Conservation (phyloP, 2,329 filamentous ascomycete genomes). For the Ophiostoma tasmaniense region DNA sequence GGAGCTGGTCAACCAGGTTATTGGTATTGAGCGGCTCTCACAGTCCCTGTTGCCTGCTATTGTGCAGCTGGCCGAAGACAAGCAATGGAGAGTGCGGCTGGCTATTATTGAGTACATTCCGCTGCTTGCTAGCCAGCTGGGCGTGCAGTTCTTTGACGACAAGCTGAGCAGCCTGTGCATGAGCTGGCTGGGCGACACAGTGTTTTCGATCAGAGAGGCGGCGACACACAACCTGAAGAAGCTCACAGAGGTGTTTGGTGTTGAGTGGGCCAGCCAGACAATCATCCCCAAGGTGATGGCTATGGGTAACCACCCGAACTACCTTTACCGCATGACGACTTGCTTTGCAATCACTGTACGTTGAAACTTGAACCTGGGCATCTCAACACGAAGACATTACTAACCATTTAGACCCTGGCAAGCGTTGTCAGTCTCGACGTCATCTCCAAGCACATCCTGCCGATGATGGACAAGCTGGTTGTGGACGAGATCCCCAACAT, state of each 20-base stretch:
- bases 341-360: constrained; percentile 71
- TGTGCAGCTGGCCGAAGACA: constrained; percentile 94
- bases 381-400: constrained; percentile 21
- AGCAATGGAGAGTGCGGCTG: constrained; percentile 96
- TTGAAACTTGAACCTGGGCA: neutral
- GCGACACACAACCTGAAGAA: constrained; percentile 97
- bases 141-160: constrained; percentile 96
- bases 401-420: constrained; percentile 64
- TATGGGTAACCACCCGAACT: constrained; percentile 97
- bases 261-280: constrained; percentile 92
- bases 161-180: constrained; percentile 93
- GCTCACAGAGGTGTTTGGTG: constrained; percentile 95
- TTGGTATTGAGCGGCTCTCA: constrained; percentile 93
- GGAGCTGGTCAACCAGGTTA: constrained; percentile 96
- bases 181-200: constrained; percentile 96
- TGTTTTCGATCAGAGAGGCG: constrained; percentile 96
- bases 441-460: constrained; percentile 85
- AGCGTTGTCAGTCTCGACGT: constrained; percentile 89
- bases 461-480: constrained; percentile 91
- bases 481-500: constrained; percentile 97
- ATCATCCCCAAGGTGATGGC: constrained; percentile 98
- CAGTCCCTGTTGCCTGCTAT: constrained; percentile 96
- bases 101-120: constrained; percentile 99
- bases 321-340: constrained; percentile 99
- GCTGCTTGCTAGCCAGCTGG: constrained; percentile 86